Evolutionary conservation across 2,329 filamentous ascomycete genomes (phyloP).

Genomic region (Dothideomycetes sp.): DNA sequence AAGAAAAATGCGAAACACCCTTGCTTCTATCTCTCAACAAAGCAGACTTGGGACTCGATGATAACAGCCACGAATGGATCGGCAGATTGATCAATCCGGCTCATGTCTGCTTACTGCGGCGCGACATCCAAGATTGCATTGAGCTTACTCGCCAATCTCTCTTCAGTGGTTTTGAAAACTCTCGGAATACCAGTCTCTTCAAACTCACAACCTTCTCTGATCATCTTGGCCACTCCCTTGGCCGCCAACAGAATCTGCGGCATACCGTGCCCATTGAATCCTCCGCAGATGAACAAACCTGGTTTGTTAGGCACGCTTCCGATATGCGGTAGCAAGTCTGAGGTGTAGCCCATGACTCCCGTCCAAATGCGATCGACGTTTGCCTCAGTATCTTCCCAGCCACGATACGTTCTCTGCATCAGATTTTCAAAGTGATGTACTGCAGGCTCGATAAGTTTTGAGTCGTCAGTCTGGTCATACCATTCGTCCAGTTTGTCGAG

Average conservation of each 20-base stretch:
- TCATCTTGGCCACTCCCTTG: slow-evolving; percentile 35
- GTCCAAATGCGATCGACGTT: slow-evolving; percentile 33
- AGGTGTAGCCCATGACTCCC: slow-evolving; percentile 24
- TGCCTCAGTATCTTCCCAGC: slow-evolving; percentile 40
- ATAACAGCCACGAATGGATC: no score
- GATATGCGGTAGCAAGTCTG: slow-evolving; percentile 30
- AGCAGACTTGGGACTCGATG: no score
- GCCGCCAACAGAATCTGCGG: slow-evolving; percentile 36
- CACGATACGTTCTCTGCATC: slow-evolving; percentile 38
- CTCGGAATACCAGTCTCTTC: slow-evolving; percentile 14
- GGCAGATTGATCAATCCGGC: no score
- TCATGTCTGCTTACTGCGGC: no score
- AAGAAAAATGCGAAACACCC: no score
- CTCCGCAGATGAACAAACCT: slow-evolving; percentile 37
- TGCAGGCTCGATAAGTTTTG: slow-evolving; percentile 34
- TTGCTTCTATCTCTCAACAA: no score
- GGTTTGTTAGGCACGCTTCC: slow-evolving; percentile 33
- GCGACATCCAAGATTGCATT: not conserved
- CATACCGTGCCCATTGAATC: slow-evolving; percentile 46
- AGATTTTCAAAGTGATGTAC: slow-evolving; percentile 39
- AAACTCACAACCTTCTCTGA: slow-evolving; percentile 17
- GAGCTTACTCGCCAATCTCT: slow-evolving; percentile 7
- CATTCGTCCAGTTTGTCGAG: slow-evolving; percentile 30
- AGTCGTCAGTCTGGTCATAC: slow-evolving; percentile 43
- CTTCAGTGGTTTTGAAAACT: slow-evolving; percentile 14